Evolutionary conservation across 2,329 filamentous ascomycete species (phyloP), one percentile per base, ranked within the genome.

Genomic region (Arthroderma sp.): DNA sequence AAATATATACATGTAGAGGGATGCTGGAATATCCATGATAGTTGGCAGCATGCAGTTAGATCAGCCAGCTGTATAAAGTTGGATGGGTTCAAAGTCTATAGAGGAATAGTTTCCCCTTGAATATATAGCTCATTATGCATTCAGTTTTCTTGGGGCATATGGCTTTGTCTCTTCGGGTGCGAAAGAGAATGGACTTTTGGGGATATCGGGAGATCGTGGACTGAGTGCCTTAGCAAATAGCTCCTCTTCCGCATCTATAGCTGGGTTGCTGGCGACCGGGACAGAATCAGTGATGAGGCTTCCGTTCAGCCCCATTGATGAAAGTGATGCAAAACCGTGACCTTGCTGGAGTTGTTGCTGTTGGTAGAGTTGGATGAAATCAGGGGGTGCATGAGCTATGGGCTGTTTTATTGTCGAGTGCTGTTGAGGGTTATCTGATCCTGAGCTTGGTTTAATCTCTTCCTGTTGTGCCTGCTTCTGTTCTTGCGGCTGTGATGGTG

Each of bases 141-240:
- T 50, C 28, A 47, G 11, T 36, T 45, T 47, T 36, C 46, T 49
- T 38, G 41, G 44, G 28, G 45, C 48, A 51, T 53, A 57, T 45
- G 44, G 56, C 50, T 51, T 53, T 36, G 58, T 65, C 49, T 70
- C 67, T 37, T 59, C 55, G n/a, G 60, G 60, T 29, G 66, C 63
- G 58, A 80, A 76, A 3, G 74, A 76, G 58, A 94, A 95, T 0
- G 86, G 87, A 57, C 84, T 88, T 54, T 80, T 84, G 43, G 80
- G 78, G 71, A 91, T 86, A 53, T 93, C 86, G 0, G 87, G 87
- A 55, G 84, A 88, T 42, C 87, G 73, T 1, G 87, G 87, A 56
- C 84, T 89, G 66, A 94, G 78, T 1, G 86, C 86, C 43, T 94
- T 73, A 0, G 86, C 87, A 58, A 95, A 95, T 2, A 94, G 70